Evolutionary conservation across 371 early-diverging fungal species (phyloP).

Genomic region (Apophysomyces variabilis): DNA sequence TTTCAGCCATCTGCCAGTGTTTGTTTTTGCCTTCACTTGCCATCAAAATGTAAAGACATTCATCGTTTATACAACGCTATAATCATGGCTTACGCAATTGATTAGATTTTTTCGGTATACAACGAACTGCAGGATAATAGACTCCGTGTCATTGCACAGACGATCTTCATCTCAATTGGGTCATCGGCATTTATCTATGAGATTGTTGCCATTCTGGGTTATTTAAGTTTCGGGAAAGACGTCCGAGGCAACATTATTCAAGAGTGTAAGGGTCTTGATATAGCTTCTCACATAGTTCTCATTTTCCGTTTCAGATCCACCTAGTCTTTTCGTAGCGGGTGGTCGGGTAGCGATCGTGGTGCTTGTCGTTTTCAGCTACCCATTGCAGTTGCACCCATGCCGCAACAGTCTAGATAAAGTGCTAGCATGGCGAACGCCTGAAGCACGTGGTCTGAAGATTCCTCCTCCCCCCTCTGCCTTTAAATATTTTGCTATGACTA

Average conservation of each 20-base stretch:
- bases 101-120: constrained; percentile 87
- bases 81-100: background rate
- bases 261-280: constrained; percentile 64
- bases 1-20: constrained; percentile 90
- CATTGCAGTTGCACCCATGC: constrained; percentile 97
- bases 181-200: constrained; percentile 87
- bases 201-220: constrained; percentile 90
- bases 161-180: constrained; percentile 78
- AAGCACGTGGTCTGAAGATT: constrained; percentile 33
- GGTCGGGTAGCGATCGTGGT: constrained; percentile 91
- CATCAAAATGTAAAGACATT: constrained; percentile 84
- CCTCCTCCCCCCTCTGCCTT: constrained; percentile 39
- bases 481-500: constrained; percentile 74
- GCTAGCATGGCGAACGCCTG: constrained; percentile 38
- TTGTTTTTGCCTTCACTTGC: constrained; percentile 97
- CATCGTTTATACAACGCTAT: no score
- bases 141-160: constrained; percentile 61
- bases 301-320: constrained; percentile 55
- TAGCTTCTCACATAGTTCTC: background rate
- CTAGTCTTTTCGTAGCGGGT: constrained; percentile 75
- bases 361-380: constrained; percentile 94
- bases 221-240: constrained; percentile 91
- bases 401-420: constrained; percentile 93
- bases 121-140: constrained; percentile 91
- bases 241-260: constrained; percentile 91